Conservation (phyloP, 441 rosid genomes). For the Pelargonium cotyledonis region DNA sequence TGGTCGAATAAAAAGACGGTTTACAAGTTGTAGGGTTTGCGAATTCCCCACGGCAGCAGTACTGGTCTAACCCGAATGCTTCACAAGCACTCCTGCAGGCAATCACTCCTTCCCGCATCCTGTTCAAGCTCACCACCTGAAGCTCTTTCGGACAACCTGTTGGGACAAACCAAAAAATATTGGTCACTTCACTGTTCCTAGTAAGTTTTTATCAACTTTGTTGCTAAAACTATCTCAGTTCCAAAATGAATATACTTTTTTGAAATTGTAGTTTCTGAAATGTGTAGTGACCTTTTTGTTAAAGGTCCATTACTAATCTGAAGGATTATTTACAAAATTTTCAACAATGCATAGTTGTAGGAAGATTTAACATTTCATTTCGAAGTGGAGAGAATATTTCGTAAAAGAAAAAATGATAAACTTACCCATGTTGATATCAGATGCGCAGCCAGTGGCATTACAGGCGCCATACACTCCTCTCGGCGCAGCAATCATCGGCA, state of each 20-base stretch:
- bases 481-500: conserved; percentile 54
- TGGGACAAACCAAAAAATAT: background rate
- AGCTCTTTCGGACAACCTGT: conserved; percentile 86
- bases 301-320: too few species aligned
- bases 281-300: too few species aligned
- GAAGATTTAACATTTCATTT: too few species aligned
- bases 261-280: too few species aligned
- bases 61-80: conserved; percentile 63
- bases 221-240: too few species aligned
- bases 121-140: conserved; percentile 43
- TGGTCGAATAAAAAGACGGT: conserved; percentile 50
- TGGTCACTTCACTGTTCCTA: too few species aligned
- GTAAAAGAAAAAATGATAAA: background rate
- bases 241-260: too few species aligned
- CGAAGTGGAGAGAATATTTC: too few species aligned
- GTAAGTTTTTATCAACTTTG: too few species aligned
- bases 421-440: conserved; percentile 54
- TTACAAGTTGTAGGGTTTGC: conserved; percentile 58
- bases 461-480: conserved; percentile 43
- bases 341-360: too few species aligned
- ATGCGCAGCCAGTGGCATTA: conserved; percentile 55
- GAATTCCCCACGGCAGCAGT: conserved; percentile 65
- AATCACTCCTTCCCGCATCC: conserved; percentile 35
- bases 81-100: conserved; percentile 65
- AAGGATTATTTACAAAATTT: too few species aligned